These are phyloP conservation scores for Monilinia aucupariae DNA, from an alignment of 2,329 filamentous ascomycete species.

Conservation along the genomic window DNA sequence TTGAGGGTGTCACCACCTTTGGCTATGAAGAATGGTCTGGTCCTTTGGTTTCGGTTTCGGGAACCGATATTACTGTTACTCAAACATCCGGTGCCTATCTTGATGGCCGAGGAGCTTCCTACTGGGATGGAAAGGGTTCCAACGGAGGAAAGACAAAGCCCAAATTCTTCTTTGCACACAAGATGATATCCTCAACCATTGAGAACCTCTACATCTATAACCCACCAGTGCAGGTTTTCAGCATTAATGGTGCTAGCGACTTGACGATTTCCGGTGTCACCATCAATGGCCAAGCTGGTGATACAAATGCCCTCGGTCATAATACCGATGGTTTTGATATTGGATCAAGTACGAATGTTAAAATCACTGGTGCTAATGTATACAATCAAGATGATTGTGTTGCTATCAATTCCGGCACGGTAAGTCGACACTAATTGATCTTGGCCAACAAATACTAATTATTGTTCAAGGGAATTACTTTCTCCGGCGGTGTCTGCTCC, in stretches of 20 bases:
- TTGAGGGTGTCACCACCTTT: conserved; percentile 61
- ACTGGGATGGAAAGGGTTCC: conserved; percentile 56
- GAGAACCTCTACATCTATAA: conserved; percentile 46
- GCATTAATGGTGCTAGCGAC: conserved; percentile 39
- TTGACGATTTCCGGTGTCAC: conserved; percentile 46
- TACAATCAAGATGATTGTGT: conserved; percentile 57
- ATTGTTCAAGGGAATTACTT: conserved; percentile 34
- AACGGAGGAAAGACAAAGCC: conserved; percentile 57
- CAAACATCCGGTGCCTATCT: conserved; percentile 49
- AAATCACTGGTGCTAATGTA: conserved; percentile 45
- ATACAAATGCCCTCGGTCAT: conserved; percentile 36
- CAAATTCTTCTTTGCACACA: conserved; percentile 54
- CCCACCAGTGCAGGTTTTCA: conserved; percentile 44
- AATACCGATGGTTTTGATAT: conserved; percentile 54
- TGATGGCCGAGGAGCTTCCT: conserved; percentile 50
- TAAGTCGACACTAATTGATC: conserved; percentile 36
- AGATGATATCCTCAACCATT: conserved; percentile 46
- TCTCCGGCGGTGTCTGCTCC: conserved; percentile 26
- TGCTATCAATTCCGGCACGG: conserved; percentile 49
- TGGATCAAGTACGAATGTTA: conserved; percentile 41
- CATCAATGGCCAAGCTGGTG: conserved; percentile 52
- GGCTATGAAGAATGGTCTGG: conserved; percentile 60
- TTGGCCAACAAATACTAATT: conserved; percentile 6
- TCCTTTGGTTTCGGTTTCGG: conserved; percentile 56
- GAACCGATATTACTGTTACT: conserved; percentile 48